phyloP scores from a whole-genome alignment of 176 grass and related monocot species.

The sorghum (Sorghum bicolor) region Sorghum_bicolor_NCBIv3 NC_012870.2:69156001-69156500 shows the following conservation, averaged over 20 bases:
- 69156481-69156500: too few species aligned
- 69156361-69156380: constrained; percentile 19
- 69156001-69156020: not conserved
- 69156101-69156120: constrained; percentile 35
- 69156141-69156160: not conserved
- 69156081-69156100: not conserved
- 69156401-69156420: too few species aligned
- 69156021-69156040: too few species aligned
- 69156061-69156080: not conserved
- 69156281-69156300: too few species aligned
- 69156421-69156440: too few species aligned
- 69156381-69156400: not conserved
- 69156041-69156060: too few species aligned
- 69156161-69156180: not conserved
- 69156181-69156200: constrained; percentile 2
- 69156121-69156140: constrained; percentile 22
- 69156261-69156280: not conserved
- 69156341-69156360: not conserved
- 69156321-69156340: not conserved
- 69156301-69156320: constrained; percentile 19
- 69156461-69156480: too few species aligned
- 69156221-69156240: not conserved
- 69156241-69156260: not conserved
- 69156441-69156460: too few species aligned
- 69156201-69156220: not conserved